Conservation (phyloP, 2,329 filamentous ascomycete genomes). For the Helicocarpus griseus region DNA sequence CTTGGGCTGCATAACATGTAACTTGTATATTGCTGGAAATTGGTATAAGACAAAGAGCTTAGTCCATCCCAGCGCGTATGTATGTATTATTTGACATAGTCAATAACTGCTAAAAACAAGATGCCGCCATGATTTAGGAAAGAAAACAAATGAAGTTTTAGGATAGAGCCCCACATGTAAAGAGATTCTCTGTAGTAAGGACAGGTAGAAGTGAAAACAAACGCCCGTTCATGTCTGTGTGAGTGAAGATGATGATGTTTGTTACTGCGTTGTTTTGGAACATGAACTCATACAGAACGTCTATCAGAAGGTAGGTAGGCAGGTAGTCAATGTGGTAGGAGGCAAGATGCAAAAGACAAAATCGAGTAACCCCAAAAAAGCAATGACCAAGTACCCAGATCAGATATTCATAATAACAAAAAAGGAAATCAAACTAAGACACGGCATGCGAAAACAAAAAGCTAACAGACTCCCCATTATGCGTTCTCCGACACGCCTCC, state of each 20-base stretch:
- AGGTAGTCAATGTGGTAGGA: background rate
- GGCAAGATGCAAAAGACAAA: background rate
- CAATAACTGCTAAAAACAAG: too few relatives aligned
- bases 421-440: conserved; percentile 16
- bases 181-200: too few relatives aligned
- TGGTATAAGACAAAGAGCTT: too few relatives aligned
- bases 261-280: background rate
- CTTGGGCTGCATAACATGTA: background rate
- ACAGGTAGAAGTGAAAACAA: too few relatives aligned
- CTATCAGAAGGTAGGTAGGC: background rate
- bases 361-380: background rate
- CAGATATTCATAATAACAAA: background rate
- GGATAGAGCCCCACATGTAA: too few relatives aligned
- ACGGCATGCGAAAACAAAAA: conserved; percentile 43
- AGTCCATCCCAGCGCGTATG: too few relatives aligned
- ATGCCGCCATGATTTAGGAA: too few relatives aligned
- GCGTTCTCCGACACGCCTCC: conserved; percentile 41
- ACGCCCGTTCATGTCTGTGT: background rate
- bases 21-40: too few relatives aligned
- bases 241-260: background rate
- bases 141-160: too few relatives aligned
- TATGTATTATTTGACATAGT: too few relatives aligned
- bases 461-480: conserved; percentile 43
- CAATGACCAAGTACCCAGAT: background rate
- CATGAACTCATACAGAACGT: background rate